Conservation (phyloP, 2,329 filamentous ascomycete species). For the Paramyrothecium roridum region DNA sequence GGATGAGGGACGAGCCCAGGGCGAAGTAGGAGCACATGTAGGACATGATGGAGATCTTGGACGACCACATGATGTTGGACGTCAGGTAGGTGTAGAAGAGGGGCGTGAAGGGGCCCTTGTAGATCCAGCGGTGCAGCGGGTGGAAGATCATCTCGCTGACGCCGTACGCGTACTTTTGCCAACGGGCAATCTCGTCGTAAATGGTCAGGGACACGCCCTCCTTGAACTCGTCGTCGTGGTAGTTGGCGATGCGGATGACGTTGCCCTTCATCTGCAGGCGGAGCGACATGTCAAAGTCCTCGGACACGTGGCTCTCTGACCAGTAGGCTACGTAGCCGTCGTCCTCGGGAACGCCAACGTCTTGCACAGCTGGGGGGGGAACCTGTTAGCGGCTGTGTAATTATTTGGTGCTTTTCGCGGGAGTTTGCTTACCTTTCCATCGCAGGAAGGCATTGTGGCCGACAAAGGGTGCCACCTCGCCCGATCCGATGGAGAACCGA, state of each 20-base stretch:
- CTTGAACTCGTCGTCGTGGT: conserved; percentile 67
- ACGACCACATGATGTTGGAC: conserved; percentile 60
- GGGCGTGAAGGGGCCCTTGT: conserved; percentile 60
- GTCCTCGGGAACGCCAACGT: conserved; percentile 1
- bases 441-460: conserved; percentile 75
- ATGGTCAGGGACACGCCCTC: conserved; percentile 72
- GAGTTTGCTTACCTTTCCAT: conserved; percentile 40
- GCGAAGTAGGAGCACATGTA: conserved; percentile 73
- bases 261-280: conserved; percentile 68
- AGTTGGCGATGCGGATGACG: conserved; percentile 65
- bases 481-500: conserved; percentile 65
- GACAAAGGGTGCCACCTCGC: conserved; percentile 72
- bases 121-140: conserved; percentile 60
- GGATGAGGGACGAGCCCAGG: conserved; percentile 63
- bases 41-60: conserved; percentile 68
- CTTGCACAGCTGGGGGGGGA: not conserved
- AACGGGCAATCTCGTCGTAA: conserved; percentile 68
- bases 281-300: conserved; percentile 75
- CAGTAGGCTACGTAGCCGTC: conserved; percentile 64
- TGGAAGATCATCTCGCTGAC: conserved; percentile 71
- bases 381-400: not conserved
- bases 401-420: not conserved
- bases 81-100: conserved; percentile 52
- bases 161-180: conserved; percentile 73
- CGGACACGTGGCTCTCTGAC: conserved; percentile 73